Base-by-base conservation (phyloP, 805 yeast species). In the Ogataea methylovora region DNA sequence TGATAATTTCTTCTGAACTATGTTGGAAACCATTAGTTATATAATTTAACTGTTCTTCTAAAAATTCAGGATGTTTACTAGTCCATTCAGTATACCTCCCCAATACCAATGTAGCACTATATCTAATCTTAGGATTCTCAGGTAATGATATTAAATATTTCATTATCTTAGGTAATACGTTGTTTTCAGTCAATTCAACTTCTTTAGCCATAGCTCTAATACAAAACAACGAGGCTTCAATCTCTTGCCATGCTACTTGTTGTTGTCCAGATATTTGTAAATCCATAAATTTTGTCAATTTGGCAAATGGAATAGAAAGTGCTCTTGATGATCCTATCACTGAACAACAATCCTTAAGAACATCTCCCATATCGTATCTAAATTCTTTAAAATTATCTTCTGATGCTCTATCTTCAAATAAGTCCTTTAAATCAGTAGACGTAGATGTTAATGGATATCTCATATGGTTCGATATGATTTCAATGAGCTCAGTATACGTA, bases 81-180 rank as follows among this genome's bases (percentile, higher is more conserved):
- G 97, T 85, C 97, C 98, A 92, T 60, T 83, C 86, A 2, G 97
- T 84, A 56, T 92, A 92, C 48, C 98, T 70, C n/a, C 98, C 97
- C 27, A 92, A 63, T 1, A 92, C 95, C 50, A 92, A 67, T 1
- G 95, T 86, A 2, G 95, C 87, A 6, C 97, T 94, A 52, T 90
- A 92, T 54, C 95, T 71, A 33, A 92, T 76, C 52, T 85, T 84
- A 15, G 82, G 78, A 50, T 85, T 87, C 44, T 84, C 90, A 1
- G 97, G 95, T 35, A 85, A 62, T 49, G 71, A 77, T 22, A 77
- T 69, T 24, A 84, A 62, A 40, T 68, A 57, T 29, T 73, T 68
- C 94, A 84, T 74, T 43, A 88, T 76, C 37, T 76, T 72, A 1
- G 97, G 95, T 42, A 90, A 61, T 10, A 82, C 70, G 32, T 73